These are phyloP conservation scores for Colletotrichum sidae DNA, from an alignment of 2,329 filamentous ascomycete genomes.

Conservation along the genomic window DNA sequence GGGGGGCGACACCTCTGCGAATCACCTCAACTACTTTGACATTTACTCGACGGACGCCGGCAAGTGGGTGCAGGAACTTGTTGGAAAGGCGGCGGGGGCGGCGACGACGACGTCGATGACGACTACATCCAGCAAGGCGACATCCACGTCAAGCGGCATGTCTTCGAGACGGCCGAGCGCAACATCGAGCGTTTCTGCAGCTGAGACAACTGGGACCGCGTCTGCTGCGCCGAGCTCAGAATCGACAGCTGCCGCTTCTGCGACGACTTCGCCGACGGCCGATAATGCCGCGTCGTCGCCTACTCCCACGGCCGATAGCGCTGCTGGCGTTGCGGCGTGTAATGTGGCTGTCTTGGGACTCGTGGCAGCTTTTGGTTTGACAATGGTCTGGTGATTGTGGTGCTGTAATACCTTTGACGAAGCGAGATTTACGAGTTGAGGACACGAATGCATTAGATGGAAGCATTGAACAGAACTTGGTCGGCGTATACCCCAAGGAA, in stretches of 20 bases:
- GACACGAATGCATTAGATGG: constrained; percentile 20
- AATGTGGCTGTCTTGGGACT: constrained; percentile 1
- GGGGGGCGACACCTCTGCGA: constrained; percentile 45
- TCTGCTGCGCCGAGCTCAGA: background rate
- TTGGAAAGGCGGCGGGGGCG: constrained; percentile 1
- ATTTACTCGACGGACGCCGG: constrained; percentile 28
- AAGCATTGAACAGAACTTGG: too few relatives aligned
- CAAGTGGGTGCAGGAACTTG: constrained; percentile 30
- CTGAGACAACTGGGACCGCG: background rate
- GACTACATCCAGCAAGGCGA: constrained; percentile 1
- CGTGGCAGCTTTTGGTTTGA: background rate
- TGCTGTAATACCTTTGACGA: too few relatives aligned
- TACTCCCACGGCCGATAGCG: background rate
- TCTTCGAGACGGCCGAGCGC: constrained; percentile 3
- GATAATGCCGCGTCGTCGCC: constrained; percentile 3
- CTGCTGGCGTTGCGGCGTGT: background rate
- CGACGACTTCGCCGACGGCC: constrained; percentile 6
- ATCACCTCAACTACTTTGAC: constrained; percentile 49
- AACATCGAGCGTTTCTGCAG: background rate
- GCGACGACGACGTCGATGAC: background rate
- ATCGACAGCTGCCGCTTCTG: background rate
- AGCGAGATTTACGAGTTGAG: too few relatives aligned
- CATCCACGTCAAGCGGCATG: constrained; percentile 4
- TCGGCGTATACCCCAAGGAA: background rate
- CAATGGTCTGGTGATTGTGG: background rate